Conservation (phyloP, 352 stramenopile genomes). For the Globisporangium barbulae region DNA sequence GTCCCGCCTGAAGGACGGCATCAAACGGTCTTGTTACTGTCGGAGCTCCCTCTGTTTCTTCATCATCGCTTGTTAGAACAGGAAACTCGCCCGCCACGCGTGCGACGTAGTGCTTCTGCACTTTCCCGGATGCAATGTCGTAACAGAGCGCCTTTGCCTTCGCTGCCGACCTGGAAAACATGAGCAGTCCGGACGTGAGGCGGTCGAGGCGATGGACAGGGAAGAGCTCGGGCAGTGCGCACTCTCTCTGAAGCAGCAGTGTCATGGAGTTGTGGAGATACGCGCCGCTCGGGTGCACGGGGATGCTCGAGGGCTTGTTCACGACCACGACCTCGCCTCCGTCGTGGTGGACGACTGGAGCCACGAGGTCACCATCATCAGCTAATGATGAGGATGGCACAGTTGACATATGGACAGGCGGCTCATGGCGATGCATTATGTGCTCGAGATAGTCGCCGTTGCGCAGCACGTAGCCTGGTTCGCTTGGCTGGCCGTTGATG, state of each 20-base stretch:
- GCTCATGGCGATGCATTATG: conserved; percentile 92
- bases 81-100: conserved; percentile 47
- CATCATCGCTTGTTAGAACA: not conserved
- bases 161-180: conserved; percentile 45
- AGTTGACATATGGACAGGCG: conserved; percentile 55
- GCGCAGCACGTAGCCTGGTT: conserved; percentile 63
- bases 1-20: conserved; percentile 19
- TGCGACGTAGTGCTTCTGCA: conserved; percentile 59
- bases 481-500: conserved; percentile 67
- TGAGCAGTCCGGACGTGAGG: conserved; percentile 82
- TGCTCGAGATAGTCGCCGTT: conserved; percentile 89
- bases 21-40: conserved; percentile 10
- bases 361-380: not conserved
- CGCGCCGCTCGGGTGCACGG: conserved; percentile 89
- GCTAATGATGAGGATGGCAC: not conserved
- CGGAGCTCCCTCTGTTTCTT: conserved; percentile 7
- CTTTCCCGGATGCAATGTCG: conserved; percentile 30
- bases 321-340: conserved; percentile 56
- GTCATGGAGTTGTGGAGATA: conserved; percentile 91
- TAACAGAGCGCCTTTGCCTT: conserved; percentile 40
- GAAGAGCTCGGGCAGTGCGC: conserved; percentile 37
- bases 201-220: conserved; percentile 93
- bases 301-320: conserved; percentile 85
- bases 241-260: conserved; percentile 35
- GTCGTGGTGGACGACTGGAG: conserved; percentile 41